Conservation (phyloP, 257 asterid species). For the Cruciata laevipes region DNA sequence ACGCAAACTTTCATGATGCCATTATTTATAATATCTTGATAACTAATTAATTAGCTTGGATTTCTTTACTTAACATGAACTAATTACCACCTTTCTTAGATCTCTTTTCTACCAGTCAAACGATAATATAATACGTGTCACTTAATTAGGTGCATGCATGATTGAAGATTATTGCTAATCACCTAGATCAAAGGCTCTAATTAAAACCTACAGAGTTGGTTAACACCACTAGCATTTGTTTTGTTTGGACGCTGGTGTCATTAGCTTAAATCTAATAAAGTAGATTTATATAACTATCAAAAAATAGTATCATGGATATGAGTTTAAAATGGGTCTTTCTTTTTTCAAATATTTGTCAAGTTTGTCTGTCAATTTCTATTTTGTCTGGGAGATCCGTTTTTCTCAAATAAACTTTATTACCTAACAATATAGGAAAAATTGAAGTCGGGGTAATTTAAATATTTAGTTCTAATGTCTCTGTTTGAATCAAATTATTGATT, state of each 20-base stretch:
- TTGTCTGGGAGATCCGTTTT: too few relatives aligned
- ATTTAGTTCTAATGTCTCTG: too few relatives aligned
- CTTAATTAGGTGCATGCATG: background rate
- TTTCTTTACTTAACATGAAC: background rate
- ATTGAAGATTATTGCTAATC: background rate
- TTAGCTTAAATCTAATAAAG: background rate
- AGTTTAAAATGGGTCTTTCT: too few relatives aligned
- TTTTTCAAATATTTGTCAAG: too few relatives aligned
- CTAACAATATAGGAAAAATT: too few relatives aligned
- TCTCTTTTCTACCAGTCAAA: constrained; percentile 3
- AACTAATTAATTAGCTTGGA: background rate
- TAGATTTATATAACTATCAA: too few relatives aligned
- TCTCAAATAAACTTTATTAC: too few relatives aligned
- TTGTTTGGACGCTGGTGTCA: background rate
- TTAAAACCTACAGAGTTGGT: background rate
- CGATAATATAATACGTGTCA: background rate
- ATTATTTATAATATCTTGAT: background rate
- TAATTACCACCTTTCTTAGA: background rate
- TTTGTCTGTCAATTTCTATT: too few relatives aligned
- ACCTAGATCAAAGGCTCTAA: background rate
- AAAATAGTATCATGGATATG: too few relatives aligned
- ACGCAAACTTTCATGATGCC: background rate
- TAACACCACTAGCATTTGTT: background rate
- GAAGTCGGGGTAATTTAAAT: too few relatives aligned
- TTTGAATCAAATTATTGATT: too few relatives aligned